Base-by-base conservation (phyloP, 345 rosid genomes). In the Eucalyptus tenuipes region DNA sequence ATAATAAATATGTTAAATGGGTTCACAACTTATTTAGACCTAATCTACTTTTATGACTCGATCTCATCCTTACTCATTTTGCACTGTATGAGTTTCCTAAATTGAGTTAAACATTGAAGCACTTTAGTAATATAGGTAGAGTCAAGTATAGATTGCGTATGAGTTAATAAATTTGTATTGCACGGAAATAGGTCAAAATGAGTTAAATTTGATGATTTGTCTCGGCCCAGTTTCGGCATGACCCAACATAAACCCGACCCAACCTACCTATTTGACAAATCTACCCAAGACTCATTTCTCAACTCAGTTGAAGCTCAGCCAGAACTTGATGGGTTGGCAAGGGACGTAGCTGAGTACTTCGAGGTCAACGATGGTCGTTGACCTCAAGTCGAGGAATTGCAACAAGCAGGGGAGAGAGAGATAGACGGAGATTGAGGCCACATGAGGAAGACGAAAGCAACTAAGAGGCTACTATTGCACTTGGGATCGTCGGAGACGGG, bases 171-270 rank as follows among this genome's bases (percentile, higher is more conserved):
- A 59, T 59, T 11, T 27, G 15, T 5, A 27, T 59, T 59, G 15
- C 31, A 59, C 5, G 6, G 0, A 59, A 59, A 59, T 59, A 1
- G 0, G 0, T 11, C 66, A 59, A 55, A 24, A 0, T 55, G 29
- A 24, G 29, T 55, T 1, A 8, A 24, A 55, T 24, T 55, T 22
- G 6, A 24, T 24, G 24, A 27, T 27, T 59, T 59, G 31, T 12
- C 7, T 27, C 0, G 0, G 7, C 7, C n/a, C 3, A 1, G 2
- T 59, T 59, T 59, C 4, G 4, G 25, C 31, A 59, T 6, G 1
- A 55, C 3, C 6, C 24, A 55, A 59, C 25, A 15, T 10, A 10
- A 57, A 57, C 5, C 64, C 12, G 5, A 57, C n/a, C 64, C n/a
- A 7, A 25, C 13, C 64, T 25, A 57, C n/a, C 31, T 29, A 27